Evolutionary conservation across 1,284 basidiomycete species (phyloP).

Genomic region (Cryptococcus sp.): DNA sequence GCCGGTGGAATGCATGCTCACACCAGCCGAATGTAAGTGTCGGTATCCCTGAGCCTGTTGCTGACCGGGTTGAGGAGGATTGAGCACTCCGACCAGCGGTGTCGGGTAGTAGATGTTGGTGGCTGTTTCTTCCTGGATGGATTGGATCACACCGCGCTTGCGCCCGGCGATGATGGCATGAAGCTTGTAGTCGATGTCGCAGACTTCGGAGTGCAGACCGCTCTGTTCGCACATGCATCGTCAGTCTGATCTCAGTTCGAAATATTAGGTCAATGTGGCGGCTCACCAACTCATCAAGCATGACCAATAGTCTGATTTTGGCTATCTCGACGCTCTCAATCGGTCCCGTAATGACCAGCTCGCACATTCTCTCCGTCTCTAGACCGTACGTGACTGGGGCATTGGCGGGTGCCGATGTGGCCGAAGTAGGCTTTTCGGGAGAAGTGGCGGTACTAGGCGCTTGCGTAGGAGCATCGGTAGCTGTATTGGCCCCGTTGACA

Average conservation of each 20-base stretch:
- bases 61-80: slow-evolving; percentile 37
- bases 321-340: slow-evolving; percentile 90
- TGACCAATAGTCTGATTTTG: slow-evolving; percentile 83
- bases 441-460: neutral
- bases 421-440: slow-evolving; percentile 2
- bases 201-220: slow-evolving; percentile 83
- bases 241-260: slow-evolving; percentile 53
- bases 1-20: slow-evolving; percentile 22
- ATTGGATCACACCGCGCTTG: slow-evolving; percentile 83
- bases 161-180: slow-evolving; percentile 90
- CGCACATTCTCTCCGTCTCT: slow-evolving; percentile 89
- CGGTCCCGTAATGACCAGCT: slow-evolving; percentile 81
- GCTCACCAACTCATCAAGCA: slow-evolving; percentile 88
- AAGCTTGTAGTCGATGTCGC: slow-evolving; percentile 93
- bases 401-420: slow-evolving; percentile 11
- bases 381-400: slow-evolving; percentile 62
- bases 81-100: slow-evolving; percentile 79
- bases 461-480: neutral
- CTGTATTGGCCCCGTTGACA: neutral
- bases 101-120: slow-evolving; percentile 96
- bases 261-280: neutral
- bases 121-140: slow-evolving; percentile 94
- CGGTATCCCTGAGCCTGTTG: slow-evolving; percentile 40
- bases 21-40: slow-evolving; percentile 14
- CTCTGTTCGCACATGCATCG: slow-evolving; percentile 58